A percentile compares a stretch with the other conserved stretches of the same genome.
Evolutionary conservation across 192 early-diverging fungal genomes (phyloP).

Genomic region (Coemansia sp.): DNA sequence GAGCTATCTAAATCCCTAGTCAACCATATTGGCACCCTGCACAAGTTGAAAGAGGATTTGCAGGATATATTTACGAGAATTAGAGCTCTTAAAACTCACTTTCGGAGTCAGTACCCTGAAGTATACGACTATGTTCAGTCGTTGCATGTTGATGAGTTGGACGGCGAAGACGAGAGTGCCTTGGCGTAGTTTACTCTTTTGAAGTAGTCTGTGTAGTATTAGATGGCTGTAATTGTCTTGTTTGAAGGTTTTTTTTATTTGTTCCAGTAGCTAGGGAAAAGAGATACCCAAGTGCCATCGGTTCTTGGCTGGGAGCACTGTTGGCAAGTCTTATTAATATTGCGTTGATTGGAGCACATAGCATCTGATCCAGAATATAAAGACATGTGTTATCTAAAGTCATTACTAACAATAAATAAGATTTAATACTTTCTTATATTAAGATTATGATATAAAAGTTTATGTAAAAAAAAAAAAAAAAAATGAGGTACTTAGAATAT

Average conservation of each 20-base stretch:
- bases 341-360: no score
- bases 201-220: background rate
- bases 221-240: background rate
- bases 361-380: background rate
- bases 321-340: no score
- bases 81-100: conserved; percentile 34
- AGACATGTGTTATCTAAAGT: no score
- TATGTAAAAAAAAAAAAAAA: background rate
- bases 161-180: conserved; percentile 25
- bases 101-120: conserved; percentile 34
- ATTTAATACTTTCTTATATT: background rate
- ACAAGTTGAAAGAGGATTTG: conserved; percentile 41
- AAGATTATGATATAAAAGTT: background rate
- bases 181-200: background rate
- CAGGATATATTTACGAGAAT: conserved; percentile 47
- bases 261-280: no score
- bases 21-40: conserved; percentile 25
- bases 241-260: no score
- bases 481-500: background rate
- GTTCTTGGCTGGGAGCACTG: no score
- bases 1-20: conserved; percentile 34
- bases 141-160: conserved; percentile 44
- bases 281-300: no score
- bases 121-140: conserved; percentile 50
- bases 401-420: background rate